Base-by-base conservation (phyloP, 73 alveolate genomes). In the Paramecium octaurelia region DNA sequence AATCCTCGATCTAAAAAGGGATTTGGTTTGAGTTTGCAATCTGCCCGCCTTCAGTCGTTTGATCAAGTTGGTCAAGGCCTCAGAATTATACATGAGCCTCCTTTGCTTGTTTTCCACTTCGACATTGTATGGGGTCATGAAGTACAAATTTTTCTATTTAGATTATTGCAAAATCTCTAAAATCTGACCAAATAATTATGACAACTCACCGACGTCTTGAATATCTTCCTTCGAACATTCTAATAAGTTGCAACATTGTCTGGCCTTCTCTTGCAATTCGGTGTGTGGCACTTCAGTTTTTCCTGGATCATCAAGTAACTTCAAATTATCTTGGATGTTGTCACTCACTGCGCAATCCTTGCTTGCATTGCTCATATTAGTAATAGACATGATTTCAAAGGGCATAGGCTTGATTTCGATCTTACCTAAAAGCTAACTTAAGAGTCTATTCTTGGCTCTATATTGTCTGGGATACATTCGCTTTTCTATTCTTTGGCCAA, bases 361-460 rank as follows among this genome's bases (percentile, higher is more conserved):
- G 10, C 84, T 64, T 1, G 29, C 27, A 64, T 64, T 20, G 31
- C 31, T 24, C 84, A 64, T 64, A 34, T 64, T 34, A 31, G 29
- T 64, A 34, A 64, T 64, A 24, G 84, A 64, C 50, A 64, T 34
- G 1, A 64, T 64, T 64, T 64, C 44, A 64, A 64, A 64, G 6
- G 84, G 84, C 84, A 64, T 64, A 31, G 84, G 84, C 14, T 64
- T 64, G 20, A 64, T 64, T 64, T 64, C 50, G 31, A 64, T 64
- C 84, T 24, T 64, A 10, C 24, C 84, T 1, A 27, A 12, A 2
- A 64, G 84, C 6, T 27, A 64, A 27, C 27, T 64, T 34, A 64
- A 34, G 16, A 64, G 46, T 64, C 46, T 64, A 34, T 64, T 29
- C 31, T 64, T 64, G 27, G 23, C 42, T 14, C 46, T 64, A 24